Conservation (phyloP, 768 basidiomycete species). For the Trametes maxima region DNA sequence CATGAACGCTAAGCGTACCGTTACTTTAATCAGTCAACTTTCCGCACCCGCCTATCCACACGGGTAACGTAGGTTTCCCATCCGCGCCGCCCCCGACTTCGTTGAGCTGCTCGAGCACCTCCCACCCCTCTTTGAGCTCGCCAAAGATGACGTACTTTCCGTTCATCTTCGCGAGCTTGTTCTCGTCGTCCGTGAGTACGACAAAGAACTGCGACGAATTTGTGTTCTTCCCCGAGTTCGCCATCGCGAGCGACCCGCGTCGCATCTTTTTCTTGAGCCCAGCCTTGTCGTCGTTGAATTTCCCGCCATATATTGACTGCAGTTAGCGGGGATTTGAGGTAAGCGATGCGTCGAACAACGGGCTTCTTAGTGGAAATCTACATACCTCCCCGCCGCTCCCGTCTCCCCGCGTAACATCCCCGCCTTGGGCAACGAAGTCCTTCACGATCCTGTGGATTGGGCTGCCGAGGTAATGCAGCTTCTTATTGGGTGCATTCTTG, state of each 20-base stretch:
- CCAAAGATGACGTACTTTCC: constrained; percentile 54
- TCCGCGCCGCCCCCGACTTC: constrained; percentile 37
- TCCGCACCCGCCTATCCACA: constrained; percentile 50
- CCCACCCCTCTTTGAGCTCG: constrained; percentile 36
- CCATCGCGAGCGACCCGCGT: constrained; percentile 53
- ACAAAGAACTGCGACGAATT: constrained; percentile 56
- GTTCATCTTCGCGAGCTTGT: constrained; percentile 46
- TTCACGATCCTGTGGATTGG: constrained; percentile 50
- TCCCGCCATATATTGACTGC: constrained; percentile 49
- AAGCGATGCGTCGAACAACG: neutral
- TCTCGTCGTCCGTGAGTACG: constrained; percentile 45
- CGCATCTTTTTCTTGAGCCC: constrained; percentile 45
- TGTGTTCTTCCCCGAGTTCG: constrained; percentile 51
- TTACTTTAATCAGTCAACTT: constrained; percentile 2
- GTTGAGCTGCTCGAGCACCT: constrained; percentile 39
- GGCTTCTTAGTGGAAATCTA: constrained; percentile 12
- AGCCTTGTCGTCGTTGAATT: constrained; percentile 54
- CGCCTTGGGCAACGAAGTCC: constrained; percentile 56
- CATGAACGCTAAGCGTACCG: no score
- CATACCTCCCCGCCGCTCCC: constrained; percentile 57
- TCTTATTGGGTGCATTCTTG: constrained; percentile 50
- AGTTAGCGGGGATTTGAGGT: neutral
- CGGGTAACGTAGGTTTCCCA: constrained; percentile 38
- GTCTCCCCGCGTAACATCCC: constrained; percentile 54
- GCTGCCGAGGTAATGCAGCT: constrained; percentile 44